These are phyloP conservation scores for Trichoderma parareesei DNA, from an alignment of 495 filamentous ascomycete species.

Conservation along the genomic window DNA sequence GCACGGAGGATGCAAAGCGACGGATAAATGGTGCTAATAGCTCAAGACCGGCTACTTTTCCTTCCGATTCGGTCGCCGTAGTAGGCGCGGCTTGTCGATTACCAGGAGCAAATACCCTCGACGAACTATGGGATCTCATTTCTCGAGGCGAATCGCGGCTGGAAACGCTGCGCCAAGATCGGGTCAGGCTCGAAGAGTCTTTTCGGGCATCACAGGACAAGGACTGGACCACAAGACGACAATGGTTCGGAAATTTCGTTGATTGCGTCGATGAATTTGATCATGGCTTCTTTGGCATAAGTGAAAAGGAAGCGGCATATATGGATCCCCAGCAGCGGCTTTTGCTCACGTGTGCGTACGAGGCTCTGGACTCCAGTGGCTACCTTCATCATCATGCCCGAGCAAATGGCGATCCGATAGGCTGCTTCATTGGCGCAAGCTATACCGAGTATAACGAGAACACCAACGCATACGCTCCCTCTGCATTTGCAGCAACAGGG, in stretches of 20 bases:
- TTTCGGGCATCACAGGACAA: slow-evolving; percentile 15
- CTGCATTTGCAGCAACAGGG: slow-evolving; percentile 19
- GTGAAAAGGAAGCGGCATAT: slow-evolving; percentile 35
- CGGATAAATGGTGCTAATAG: background rate
- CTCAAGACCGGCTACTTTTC: slow-evolving; percentile 12
- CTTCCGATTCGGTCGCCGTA: slow-evolving; percentile 32
- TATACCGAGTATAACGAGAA: slow-evolving; percentile 28
- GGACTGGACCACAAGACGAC: slow-evolving; percentile 7
- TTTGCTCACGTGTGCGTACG: slow-evolving; percentile 40
- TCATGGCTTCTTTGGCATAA: slow-evolving; percentile 44
- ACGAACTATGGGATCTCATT: slow-evolving; percentile 41
- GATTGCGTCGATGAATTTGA: slow-evolving; percentile 35
- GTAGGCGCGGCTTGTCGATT: slow-evolving; percentile 43
- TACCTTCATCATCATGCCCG: slow-evolving; percentile 37
- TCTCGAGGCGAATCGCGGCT: slow-evolving; percentile 27
- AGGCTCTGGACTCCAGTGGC: slow-evolving; percentile 32
- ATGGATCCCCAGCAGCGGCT: slow-evolving; percentile 48
- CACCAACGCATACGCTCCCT: slow-evolving; percentile 20
- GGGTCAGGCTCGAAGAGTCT: slow-evolving; percentile 44
- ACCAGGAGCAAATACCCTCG: slow-evolving; percentile 33
- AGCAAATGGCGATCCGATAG: slow-evolving; percentile 33
- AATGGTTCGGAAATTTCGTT: slow-evolving; percentile 26
- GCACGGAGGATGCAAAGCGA: background rate
- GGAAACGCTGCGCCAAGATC: slow-evolving; percentile 50
- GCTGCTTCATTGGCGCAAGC: slow-evolving; percentile 23